A percentile compares a stretch with the other conserved stretches of the same genome.
Evolutionary conservation across 176 grass and related monocot species (phyloP).

Genomic region (Hyparrhenia diplandra): DNA sequence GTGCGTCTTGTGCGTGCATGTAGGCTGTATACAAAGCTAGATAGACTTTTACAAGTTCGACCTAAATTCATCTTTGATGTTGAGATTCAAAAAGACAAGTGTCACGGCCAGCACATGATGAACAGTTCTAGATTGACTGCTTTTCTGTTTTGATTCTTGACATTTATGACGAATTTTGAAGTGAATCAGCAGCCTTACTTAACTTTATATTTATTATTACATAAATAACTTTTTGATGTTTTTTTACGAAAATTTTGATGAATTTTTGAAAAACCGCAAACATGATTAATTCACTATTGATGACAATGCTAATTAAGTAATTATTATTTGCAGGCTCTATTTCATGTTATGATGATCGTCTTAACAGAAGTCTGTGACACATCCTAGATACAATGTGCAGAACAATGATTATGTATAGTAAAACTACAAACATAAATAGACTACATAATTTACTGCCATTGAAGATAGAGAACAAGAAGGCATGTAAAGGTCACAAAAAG

Average conservation of each 20-base stretch:
- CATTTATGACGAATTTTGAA: background rate
- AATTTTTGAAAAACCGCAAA: background rate
- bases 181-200: background rate
- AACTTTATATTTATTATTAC: background rate
- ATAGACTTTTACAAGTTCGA: background rate
- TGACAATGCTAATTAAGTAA: background rate
- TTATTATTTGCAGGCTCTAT: background rate
- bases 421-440: background rate
- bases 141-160: background rate
- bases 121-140: background rate
- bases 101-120: background rate
- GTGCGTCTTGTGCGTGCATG: too few species aligned
- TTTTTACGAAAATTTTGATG: too few species aligned
- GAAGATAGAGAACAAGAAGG: background rate
- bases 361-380: background rate
- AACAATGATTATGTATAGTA: background rate
- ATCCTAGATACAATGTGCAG: background rate
- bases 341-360: background rate
- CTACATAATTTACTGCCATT: background rate
- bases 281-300: background rate
- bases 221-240: background rate
- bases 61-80: background rate
- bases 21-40: background rate
- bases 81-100: background rate
- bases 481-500: slow-evolving; percentile 11